phyloP scores from a whole-genome alignment of 2,329 filamentous ascomycete species.

The Arthrinium puccinioides region DNA sequence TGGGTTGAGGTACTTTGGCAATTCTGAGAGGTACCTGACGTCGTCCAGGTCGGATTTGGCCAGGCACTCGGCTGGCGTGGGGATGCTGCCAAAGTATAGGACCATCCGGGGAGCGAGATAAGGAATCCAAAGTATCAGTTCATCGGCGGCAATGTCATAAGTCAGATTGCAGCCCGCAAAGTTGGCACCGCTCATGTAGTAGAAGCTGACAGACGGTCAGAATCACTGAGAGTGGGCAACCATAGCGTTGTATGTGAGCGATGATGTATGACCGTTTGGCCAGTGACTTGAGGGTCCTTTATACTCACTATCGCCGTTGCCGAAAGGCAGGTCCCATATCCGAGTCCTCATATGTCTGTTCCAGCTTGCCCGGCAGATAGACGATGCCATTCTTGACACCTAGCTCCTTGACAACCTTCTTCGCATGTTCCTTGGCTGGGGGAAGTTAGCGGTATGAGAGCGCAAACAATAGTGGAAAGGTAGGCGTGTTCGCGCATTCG shows the following conservation, averaged over 20 bases:
- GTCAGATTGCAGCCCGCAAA: constrained; percentile 49
- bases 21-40: constrained; percentile 49
- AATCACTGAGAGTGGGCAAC: background rate
- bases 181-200: constrained; percentile 48
- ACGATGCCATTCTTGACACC: constrained; percentile 43
- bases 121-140: constrained; percentile 67
- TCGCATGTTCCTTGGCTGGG: constrained; percentile 49
- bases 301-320: constrained; percentile 49
- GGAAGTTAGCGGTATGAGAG: background rate
- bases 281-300: too few relatives aligned
- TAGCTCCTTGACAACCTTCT: constrained; percentile 46
- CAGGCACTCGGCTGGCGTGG: constrained; percentile 53
- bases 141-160: constrained; percentile 51
- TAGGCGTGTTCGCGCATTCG: too few relatives aligned
- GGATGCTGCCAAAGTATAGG: constrained; percentile 58
- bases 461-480: too few relatives aligned
- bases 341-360: constrained; percentile 48
- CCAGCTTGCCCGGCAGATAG: constrained; percentile 46
- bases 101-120: constrained; percentile 53
- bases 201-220: constrained; percentile 38
- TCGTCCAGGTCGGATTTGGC: constrained; percentile 62
- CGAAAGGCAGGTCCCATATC: constrained; percentile 49
- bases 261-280: too few relatives aligned
- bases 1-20: constrained; percentile 42
- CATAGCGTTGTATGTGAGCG: background rate